These are phyloP conservation scores for Ceratocystis variospora DNA, from an alignment of 2,329 filamentous ascomycete genomes.

Conservation along the genomic window DNA sequence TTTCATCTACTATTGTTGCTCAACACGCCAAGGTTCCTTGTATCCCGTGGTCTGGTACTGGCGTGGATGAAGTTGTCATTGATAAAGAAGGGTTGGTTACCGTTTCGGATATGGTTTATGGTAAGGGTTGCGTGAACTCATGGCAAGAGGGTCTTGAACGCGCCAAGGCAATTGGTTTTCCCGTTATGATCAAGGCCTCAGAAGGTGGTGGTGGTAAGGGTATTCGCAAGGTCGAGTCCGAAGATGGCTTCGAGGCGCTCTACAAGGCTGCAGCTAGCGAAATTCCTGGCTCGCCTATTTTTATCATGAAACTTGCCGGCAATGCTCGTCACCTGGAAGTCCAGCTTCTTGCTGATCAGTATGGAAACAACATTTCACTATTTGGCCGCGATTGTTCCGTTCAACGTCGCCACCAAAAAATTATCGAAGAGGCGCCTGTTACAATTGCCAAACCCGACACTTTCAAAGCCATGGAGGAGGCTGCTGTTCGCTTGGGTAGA, in stretches of 20 bases:
- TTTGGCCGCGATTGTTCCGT: slow-evolving; percentile 98
- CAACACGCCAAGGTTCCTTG: slow-evolving; percentile 93
- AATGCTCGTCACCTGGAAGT: slow-evolving; percentile 96
- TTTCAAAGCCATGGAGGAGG: slow-evolving; percentile 93
- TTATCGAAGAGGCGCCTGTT: slow-evolving; percentile 96
- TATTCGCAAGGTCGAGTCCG: slow-evolving; percentile 83
- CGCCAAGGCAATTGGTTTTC: slow-evolving; percentile 86
- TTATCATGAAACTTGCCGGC: slow-evolving; percentile 99
- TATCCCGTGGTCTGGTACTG: slow-evolving; percentile 98
- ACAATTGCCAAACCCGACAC: slow-evolving; percentile 82
- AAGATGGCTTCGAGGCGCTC: slow-evolving; percentile 70
- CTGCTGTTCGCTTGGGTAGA: slow-evolving; percentile 81
- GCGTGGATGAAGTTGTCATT: slow-evolving; percentile 66
- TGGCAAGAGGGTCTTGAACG: slow-evolving; percentile 80
- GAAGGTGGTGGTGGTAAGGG: slow-evolving; percentile 98
- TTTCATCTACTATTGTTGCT: slow-evolving; percentile 96
- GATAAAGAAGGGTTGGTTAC: slow-evolving; percentile 82
- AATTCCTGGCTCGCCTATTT: slow-evolving; percentile 96
- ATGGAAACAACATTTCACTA: slow-evolving; percentile 98
- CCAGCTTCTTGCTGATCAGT: slow-evolving; percentile 93
- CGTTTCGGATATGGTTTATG: slow-evolving; percentile 71
- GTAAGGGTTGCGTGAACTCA: slow-evolving; percentile 78
- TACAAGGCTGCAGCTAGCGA: slow-evolving; percentile 96
- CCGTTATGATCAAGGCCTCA: slow-evolving; percentile 99
- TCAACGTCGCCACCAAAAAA: slow-evolving; percentile 96